phyloP scores from a whole-genome alignment of 805 yeast genomes.

The Clavispora phyllophila region DNA sequence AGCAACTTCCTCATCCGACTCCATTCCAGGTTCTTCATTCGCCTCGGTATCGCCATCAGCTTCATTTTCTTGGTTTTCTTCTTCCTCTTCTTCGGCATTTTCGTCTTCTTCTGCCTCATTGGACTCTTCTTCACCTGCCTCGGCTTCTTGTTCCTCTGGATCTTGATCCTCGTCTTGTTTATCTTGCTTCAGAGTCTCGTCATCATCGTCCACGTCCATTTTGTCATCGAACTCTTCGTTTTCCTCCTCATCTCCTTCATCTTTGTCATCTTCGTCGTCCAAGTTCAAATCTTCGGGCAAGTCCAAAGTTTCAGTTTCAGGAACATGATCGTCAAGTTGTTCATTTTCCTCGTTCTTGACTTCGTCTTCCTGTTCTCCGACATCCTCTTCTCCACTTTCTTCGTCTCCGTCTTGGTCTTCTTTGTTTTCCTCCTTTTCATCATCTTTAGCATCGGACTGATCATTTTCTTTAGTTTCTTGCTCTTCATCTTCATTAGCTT shows the following conservation, averaged over 20 bases:
- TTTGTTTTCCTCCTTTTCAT: conserved; percentile 38
- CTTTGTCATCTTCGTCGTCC: conserved; percentile 66
- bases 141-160: conserved; percentile 23
- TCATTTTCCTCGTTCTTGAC: conserved; percentile 65
- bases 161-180: conserved; percentile 28
- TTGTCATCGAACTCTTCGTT: conserved; percentile 17
- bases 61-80: conserved; percentile 26
- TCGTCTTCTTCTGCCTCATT: conserved; percentile 20
- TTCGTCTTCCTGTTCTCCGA: conserved; percentile 78
- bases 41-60: conserved; percentile 12
- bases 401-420: conserved; percentile 45
- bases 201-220: conserved; percentile 14
- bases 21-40: conserved; percentile 25
- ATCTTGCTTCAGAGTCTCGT: conserved; percentile 16
- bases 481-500: conserved; percentile 43
- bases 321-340: conserved; percentile 66
- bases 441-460: conserved; percentile 19
- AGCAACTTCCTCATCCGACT: conserved; percentile 27
- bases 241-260: conserved; percentile 41
- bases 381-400: conserved; percentile 62
- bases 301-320: conserved; percentile 82
- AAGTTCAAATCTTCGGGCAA: conserved; percentile 89
- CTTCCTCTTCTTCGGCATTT: conserved; percentile 19
- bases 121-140: conserved; percentile 7
- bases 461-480: conserved; percentile 35